A percentile compares a stretch with the other conserved stretches of the same genome.
Conservation (phyloP, 768 basidiomycete genomes). For the Amanita pseudoporphyria region DNA sequence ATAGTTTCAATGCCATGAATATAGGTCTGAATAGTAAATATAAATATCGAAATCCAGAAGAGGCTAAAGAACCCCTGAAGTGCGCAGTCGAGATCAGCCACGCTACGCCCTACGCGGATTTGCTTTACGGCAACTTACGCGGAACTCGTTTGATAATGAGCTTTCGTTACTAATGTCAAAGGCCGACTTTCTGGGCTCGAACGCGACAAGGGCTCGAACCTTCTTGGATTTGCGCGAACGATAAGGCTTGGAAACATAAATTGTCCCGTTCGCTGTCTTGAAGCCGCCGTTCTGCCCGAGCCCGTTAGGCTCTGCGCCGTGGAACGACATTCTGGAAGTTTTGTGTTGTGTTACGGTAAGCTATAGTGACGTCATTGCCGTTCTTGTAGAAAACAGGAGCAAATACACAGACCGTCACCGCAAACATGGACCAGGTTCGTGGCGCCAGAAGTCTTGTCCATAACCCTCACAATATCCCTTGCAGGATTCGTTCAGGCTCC, state of each 20-base stretch:
- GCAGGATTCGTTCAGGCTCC: slow-evolving; percentile 52
- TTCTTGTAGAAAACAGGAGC: neutral
- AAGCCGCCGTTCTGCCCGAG: slow-evolving; percentile 27
- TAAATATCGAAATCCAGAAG: slow-evolving; percentile 87
- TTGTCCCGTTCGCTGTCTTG: slow-evolving; percentile 50
- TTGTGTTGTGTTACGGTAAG: neutral
- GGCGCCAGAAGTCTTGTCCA: too few relatives aligned
- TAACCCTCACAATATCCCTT: neutral
- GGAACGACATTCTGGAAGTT: neutral
- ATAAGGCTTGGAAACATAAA: slow-evolving; percentile 70
- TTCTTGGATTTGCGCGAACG: slow-evolving; percentile 68
- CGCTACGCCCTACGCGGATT: too few relatives aligned
- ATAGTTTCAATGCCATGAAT: slow-evolving; percentile 66
- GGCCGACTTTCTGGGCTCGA: slow-evolving; percentile 74
- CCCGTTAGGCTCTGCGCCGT: neutral
- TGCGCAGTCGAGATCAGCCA: slow-evolving; percentile 1
- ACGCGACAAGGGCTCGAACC: slow-evolving; percentile 75
- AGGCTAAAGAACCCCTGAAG: slow-evolving; percentile 85
- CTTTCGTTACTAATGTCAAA: slow-evolving; percentile 77
- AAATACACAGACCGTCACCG: neutral
- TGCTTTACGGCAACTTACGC: slow-evolving; percentile 31
- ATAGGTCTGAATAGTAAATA: slow-evolving; percentile 73
- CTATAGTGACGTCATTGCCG: neutral
- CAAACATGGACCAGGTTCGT: slow-evolving; percentile 6
- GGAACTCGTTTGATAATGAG: slow-evolving; percentile 76